Percentiles rank a stretch among this genome's conserved stretches.
phyloP scores from a whole-genome alignment of 208 protist species.

The Trichomonas vaginalis region DNA sequence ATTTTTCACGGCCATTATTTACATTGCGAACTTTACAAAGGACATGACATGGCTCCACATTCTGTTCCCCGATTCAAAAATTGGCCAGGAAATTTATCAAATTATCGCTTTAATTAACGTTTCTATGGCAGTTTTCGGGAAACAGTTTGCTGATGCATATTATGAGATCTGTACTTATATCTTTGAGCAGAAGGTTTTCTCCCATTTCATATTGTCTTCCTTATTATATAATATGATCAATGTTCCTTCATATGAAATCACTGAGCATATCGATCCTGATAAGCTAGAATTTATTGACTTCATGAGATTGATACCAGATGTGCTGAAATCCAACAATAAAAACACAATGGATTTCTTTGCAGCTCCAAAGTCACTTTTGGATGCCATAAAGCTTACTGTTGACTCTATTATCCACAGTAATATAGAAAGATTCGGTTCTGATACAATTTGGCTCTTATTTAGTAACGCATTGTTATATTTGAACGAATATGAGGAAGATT shows the following conservation, averaged over 20 bases:
- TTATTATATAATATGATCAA: not conserved
- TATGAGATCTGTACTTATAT: not conserved
- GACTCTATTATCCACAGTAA: not conserved
- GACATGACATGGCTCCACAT: not conserved
- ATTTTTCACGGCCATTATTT: not conserved
- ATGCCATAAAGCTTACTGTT: not conserved
- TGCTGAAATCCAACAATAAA: not conserved
- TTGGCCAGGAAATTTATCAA: not conserved
- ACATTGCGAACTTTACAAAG: not conserved
- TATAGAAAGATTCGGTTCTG: not conserved
- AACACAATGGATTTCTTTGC: not conserved
- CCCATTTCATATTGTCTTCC: not conserved
- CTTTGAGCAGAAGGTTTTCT: not conserved
- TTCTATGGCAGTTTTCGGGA: not conserved
- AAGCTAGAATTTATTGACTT: not conserved
- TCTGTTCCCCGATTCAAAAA: not conserved
- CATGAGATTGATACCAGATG: not conserved
- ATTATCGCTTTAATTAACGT: not conserved
- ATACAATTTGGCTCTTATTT: not conserved
- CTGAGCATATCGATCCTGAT: not conserved
- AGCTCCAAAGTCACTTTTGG: not conserved
- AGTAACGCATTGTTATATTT: not conserved
- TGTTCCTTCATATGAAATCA: not conserved
- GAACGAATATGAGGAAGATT: not conserved
- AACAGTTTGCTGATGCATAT: not conserved